Percentiles rank a stretch among this genome's conserved stretches.
phyloP scores from a whole-genome alignment of 352 stramenopile species.

The Phytophthora cactorum region DNA sequence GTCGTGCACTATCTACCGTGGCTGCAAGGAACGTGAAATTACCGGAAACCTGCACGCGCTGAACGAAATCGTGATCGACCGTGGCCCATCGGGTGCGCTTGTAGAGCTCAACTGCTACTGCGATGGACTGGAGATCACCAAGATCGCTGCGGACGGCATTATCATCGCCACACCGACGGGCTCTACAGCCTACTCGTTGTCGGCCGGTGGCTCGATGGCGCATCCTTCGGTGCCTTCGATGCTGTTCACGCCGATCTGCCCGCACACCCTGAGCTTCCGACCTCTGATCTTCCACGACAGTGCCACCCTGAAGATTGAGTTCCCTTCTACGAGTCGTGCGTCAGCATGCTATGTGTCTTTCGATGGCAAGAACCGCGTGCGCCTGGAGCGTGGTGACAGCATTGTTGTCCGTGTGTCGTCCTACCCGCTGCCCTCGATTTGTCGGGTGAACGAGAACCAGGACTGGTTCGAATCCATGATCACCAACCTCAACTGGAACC shows the following conservation, averaged over 20 bases:
- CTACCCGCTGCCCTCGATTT: slow-evolving; percentile 89
- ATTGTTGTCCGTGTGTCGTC: slow-evolving; percentile 89
- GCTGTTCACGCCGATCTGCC: slow-evolving; percentile 98
- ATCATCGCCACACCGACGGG: slow-evolving; percentile 99
- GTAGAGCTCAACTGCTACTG: slow-evolving; percentile 98
- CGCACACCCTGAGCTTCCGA: slow-evolving; percentile 96
- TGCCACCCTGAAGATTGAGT: slow-evolving; percentile 89
- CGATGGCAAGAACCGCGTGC: slow-evolving; percentile 91
- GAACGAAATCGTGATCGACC: slow-evolving; percentile 99
- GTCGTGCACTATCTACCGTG: slow-evolving; percentile 73
- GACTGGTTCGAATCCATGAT: slow-evolving; percentile 95
- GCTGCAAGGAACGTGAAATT: slow-evolving; percentile 56
- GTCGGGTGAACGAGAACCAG: slow-evolving; percentile 88
- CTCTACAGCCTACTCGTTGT: slow-evolving; percentile 98
- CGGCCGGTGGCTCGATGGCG: slow-evolving; percentile 97
- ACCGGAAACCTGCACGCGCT: slow-evolving; percentile 91
- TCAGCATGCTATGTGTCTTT: slow-evolving; percentile 89
- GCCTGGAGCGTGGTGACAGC: slow-evolving; percentile 85
- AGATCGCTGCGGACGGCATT: slow-evolving; percentile 96
- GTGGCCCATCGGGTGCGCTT: slow-evolving; percentile 89
- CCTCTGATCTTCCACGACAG: slow-evolving; percentile 93
- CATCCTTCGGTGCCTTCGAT: slow-evolving; percentile 98
- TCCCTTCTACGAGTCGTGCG: slow-evolving; percentile 79
- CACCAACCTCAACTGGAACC: slow-evolving; percentile 94
- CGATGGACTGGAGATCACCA: slow-evolving; percentile 96